These are phyloP conservation scores for Corymbia calophylla DNA, from an alignment of 441 rosid species.

Conservation along the genomic window DNA sequence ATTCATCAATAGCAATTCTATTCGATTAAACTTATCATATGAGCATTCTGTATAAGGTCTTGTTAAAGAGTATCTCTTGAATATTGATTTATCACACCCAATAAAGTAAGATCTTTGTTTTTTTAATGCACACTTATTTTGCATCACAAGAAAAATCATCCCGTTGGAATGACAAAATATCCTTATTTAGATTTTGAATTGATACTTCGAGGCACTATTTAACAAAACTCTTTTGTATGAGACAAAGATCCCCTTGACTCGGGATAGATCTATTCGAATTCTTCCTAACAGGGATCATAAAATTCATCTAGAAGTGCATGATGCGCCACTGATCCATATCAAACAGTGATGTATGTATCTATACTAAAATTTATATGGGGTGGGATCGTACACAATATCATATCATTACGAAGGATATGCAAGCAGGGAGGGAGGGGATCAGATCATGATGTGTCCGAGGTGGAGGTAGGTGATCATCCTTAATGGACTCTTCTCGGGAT, in stretches of 20 bases:
- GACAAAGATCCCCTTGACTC: background rate
- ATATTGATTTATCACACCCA: background rate
- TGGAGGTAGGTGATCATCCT: background rate
- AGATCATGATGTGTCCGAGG: background rate
- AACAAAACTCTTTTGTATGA: background rate
- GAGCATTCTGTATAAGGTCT: background rate
- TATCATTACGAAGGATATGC: background rate
- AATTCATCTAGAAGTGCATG: background rate
- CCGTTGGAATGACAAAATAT: background rate
- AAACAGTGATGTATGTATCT: background rate
- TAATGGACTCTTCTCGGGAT: background rate
- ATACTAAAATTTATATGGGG: background rate
- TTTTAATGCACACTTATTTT: background rate
- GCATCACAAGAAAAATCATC: background rate
- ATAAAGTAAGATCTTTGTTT: background rate
- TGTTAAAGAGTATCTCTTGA: background rate
- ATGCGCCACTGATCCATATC: background rate
- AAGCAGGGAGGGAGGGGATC: background rate
- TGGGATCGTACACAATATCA: background rate
- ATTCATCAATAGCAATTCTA: background rate
- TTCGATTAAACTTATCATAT: background rate
- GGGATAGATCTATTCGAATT: background rate
- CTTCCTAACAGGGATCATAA: background rate
- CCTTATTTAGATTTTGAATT: background rate
- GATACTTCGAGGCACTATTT: background rate